Evolutionary conservation across 805 yeast genomes (phyloP).

Genomic region (Ogataea pini): DNA sequence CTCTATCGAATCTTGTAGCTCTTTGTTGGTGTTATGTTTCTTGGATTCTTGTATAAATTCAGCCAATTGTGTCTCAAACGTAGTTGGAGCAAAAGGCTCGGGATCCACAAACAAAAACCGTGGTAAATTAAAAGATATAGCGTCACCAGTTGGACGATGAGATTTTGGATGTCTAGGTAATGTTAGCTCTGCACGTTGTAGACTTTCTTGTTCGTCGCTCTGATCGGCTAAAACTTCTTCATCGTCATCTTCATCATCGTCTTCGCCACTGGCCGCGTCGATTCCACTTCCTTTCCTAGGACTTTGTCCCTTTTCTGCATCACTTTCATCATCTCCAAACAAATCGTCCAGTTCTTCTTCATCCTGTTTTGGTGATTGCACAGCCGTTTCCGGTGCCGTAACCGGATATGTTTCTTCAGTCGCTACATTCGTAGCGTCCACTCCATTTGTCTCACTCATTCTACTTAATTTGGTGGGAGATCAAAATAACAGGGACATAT

Average conservation of each 20-base stretch:
- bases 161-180: constrained; percentile 54
- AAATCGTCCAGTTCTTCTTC: constrained; percentile 39
- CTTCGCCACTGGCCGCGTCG: constrained; percentile 6
- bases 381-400: background rate
- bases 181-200: constrained; percentile 40
- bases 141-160: constrained; percentile 39
- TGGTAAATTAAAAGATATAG: constrained; percentile 64
- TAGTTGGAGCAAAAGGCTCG: constrained; percentile 75
- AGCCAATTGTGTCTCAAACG: constrained; percentile 48
- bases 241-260: constrained; percentile 28
- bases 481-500: too few species aligned
- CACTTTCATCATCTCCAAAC: constrained; percentile 34
- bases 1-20: constrained; percentile 51
- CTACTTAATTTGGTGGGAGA: too few species aligned
- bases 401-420: background rate
- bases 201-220: constrained; percentile 32
- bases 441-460: constrained; percentile 1
- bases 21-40: constrained; percentile 45
- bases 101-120: constrained; percentile 82
- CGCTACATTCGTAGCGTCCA: background rate
- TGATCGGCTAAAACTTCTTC: constrained; percentile 39
- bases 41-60: constrained; percentile 41
- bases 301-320: background rate
- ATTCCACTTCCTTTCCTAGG: background rate
- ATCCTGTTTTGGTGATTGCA: constrained; percentile 24